Conservation (phyloP, 495 filamentous ascomycete genomes). For the Platismatia glauca region DNA sequence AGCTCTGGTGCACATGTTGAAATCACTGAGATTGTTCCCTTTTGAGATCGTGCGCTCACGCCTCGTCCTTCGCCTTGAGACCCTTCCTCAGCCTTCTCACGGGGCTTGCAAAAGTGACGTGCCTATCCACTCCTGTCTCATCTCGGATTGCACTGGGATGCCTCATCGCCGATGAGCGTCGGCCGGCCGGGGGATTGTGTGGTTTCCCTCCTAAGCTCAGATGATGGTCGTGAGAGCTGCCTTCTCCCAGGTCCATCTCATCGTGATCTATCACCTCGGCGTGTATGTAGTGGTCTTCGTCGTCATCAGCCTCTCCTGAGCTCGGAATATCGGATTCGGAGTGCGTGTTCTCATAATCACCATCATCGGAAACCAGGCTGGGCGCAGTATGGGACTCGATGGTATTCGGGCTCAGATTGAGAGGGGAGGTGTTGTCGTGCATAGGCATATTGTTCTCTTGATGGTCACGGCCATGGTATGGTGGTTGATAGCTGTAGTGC, state of each 20-base stretch:
- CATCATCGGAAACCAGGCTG: conserved; percentile 81
- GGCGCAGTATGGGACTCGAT: conserved; percentile 71
- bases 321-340: conserved; percentile 42
- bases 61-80: conserved; percentile 11
- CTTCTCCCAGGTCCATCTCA: conserved; percentile 32
- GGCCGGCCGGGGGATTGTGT: conserved; percentile 15
- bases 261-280: conserved; percentile 26
- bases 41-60: background rate
- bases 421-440: conserved; percentile 19
- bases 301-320: conserved; percentile 44
- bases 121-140: conserved; percentile 40
- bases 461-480: conserved; percentile 3
- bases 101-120: conserved; percentile 41
- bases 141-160: conserved; percentile 35
- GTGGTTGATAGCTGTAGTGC: conserved; percentile 17
- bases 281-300: conserved; percentile 34
- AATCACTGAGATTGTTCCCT: background rate
- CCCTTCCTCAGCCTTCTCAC: conserved; percentile 24
- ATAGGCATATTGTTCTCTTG: background rate
- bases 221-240: conserved; percentile 29
- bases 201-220: conserved; percentile 15
- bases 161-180: conserved; percentile 30
- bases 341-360: conserved; percentile 54
- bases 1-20: background rate
- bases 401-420: conserved; percentile 71